Conservation (phyloP, 2,329 filamentous ascomycete species). For the Colletotrichum paranaense region DNA sequence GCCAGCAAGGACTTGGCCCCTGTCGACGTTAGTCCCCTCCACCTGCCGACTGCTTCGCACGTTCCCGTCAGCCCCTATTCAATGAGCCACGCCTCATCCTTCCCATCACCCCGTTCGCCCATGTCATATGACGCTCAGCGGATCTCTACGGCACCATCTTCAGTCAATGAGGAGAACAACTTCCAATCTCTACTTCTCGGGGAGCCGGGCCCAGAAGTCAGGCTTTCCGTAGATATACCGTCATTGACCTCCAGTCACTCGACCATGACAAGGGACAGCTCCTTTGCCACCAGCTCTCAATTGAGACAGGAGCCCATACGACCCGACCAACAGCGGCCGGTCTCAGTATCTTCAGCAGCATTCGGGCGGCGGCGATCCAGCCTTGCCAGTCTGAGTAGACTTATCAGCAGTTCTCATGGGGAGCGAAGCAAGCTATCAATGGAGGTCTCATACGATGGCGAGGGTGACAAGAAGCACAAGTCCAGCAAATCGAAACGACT, state of each 20-base stretch:
- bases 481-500: conserved; percentile 75
- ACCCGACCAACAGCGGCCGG: conserved; percentile 64
- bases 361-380: conserved; percentile 80
- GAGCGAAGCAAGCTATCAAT: conserved; percentile 81
- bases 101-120: conserved; percentile 76
- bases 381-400: conserved; percentile 79
- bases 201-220: conserved; percentile 78
- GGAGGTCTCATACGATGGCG: conserved; percentile 69
- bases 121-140: conserved; percentile 78
- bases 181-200: conserved; percentile 79
- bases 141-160: conserved; percentile 81
- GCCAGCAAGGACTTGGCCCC: conserved; percentile 59
- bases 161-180: conserved; percentile 75
- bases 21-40: conserved; percentile 61
- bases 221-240: conserved; percentile 79
- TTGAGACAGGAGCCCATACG: conserved; percentile 60
- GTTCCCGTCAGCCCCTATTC: conserved; percentile 74
- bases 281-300: conserved; percentile 56
- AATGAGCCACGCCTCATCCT: conserved; percentile 72
- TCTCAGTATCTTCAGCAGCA: conserved; percentile 70
- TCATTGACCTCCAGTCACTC: conserved; percentile 81
- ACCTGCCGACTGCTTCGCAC: conserved; percentile 55
- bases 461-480: conserved; percentile 68
- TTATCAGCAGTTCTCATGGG: conserved; percentile 80
- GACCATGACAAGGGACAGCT: conserved; percentile 78